Evolutionary conservation across 192 early-diverging fungal genomes (phyloP), one percentile per base, ranked within the genome.

Genomic region (Coemansia sp.): DNA sequence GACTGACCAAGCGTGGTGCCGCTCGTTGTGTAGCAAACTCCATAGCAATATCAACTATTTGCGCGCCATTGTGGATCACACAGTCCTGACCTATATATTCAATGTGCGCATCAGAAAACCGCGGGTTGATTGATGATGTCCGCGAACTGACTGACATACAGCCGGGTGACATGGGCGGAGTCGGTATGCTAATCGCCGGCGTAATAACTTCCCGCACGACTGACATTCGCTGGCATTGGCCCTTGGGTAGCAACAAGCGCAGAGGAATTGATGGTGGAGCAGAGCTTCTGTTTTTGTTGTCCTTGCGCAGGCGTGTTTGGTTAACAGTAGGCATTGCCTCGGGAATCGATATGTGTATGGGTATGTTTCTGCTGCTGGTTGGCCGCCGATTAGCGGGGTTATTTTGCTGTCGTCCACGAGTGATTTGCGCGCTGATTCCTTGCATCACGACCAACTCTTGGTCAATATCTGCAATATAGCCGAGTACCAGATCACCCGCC

Each of bases 31-130:
- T 20, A 12, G 66, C 65, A 21, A 59, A 71, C 48, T 74, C 72
- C 21, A 72, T 38, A 34, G 65, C 66, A 63, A 81, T 62, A 28
- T 81, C 72, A 11, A 81, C 60, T 25, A 64, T 71, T 20, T 81
- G 72, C 19, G 66, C 66, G 57, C 78, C 78, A 48, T 48, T 48
- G 65, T 81, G 78, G 38, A 74, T 74, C 22, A 81, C 69, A 34
- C 78, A 81, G 56, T 81, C 78, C 20, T 44, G 55, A 26, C 69
- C 78, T 47, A 81, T 58, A 42, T 75, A 81, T 60, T 75, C 72
- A 36, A 81, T 59, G 37, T 72, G 78, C 6, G 72, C 78, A 19
- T 74, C 72, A 17, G 72, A 75, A 42, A 80, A 80, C 36, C 72
- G 60, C 26, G 71, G 57, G 38, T 66, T 65, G 14, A 64, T 68